Base-by-base conservation (phyloP, 1,284 basidiomycete genomes). In the Cutaneotrichosporon sp. region DNA sequence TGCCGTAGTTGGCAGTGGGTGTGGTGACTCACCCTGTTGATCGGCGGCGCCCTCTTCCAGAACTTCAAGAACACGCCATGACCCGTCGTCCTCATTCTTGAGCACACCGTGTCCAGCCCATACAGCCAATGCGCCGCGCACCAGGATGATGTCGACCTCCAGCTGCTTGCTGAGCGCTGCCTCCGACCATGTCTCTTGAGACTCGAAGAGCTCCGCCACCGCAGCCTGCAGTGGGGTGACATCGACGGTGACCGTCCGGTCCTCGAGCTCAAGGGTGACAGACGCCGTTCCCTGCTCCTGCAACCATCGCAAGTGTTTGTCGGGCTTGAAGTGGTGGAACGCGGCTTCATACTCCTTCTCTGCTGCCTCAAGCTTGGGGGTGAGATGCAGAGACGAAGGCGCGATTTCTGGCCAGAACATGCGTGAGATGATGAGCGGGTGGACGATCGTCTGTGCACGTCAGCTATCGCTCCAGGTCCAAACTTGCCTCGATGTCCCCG, bases 391-490 rank as follows among this genome's bases (percentile, higher is more conserved):
- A 9, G 84, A 85, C 58, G 86, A 87, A 0, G 87, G 80, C 68
- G 90, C 89, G 38, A 97, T 81, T 0, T 87, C 80, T 0, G 94
- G 94, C 95, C 94, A 97, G 80, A 95, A 97, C 69, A 95, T 88
- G 25, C 87, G 85, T 13, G 95, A 97, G 49, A 97, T 89, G 70
- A 97, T 88, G 0, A 89, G 90, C 0, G 92, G 90, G 71, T 94
- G 91, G 0, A 97, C 81, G 14, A 86, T 82, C 4, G 86, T 84
- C 87, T 89, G 62, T 20, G 29, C 24, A n/a, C 13, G 45, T 64
- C 24, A 66, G 68, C 46, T 18, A 7, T 8, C 1, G 51, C 11
- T 18, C 13, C 13, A 38, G 5, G 29, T n/a, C 13, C 7, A 9
- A n/a, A 76, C 85, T 68, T 67, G 91, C 91, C 52, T 81, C 62